phyloP scores from a whole-genome alignment of 2,329 filamentous ascomycete species.

The Alternaria incomplexa region DNA sequence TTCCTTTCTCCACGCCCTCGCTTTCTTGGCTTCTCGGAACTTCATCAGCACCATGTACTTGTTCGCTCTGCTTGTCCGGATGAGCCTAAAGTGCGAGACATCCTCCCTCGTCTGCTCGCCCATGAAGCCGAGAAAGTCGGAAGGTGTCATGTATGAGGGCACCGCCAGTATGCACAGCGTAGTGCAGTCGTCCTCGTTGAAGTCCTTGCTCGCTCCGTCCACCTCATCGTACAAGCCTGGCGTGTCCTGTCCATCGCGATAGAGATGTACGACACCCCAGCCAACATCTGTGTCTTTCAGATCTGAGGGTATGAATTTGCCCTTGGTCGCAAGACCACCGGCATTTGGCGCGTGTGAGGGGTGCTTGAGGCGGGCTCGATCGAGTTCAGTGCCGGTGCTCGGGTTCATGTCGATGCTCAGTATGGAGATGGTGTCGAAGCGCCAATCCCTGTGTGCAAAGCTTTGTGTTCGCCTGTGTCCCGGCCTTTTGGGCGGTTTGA shows the following conservation, averaged over 20 bases:
- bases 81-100: constrained; percentile 93
- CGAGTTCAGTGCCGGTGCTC: constrained; percentile 38
- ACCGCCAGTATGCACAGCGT: constrained; percentile 94
- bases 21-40: constrained; percentile 77
- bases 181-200: constrained; percentile 72
- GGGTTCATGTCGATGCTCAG: constrained; percentile 78
- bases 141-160: constrained; percentile 89
- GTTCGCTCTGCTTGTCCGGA: constrained; percentile 86
- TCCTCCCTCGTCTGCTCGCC: constrained; percentile 85
- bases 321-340: constrained; percentile 78
- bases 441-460: constrained; percentile 68
- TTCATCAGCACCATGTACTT: constrained; percentile 96
- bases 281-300: constrained; percentile 77
- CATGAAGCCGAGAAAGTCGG: constrained; percentile 89
- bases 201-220: constrained; percentile 37
- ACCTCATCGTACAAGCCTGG: constrained; percentile 63
- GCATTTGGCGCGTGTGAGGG: constrained; percentile 52
- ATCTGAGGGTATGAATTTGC: constrained; percentile 74
- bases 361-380: constrained; percentile 40
- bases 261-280: constrained; percentile 94
- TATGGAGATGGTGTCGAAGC: constrained; percentile 79
- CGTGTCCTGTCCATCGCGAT: constrained; percentile 81
- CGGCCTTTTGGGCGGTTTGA: constrained; percentile 44
- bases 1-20: constrained; percentile 78
- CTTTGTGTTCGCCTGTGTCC: constrained; percentile 31